These are phyloP conservation scores for Kuraishia piskuri DNA, from an alignment of 805 yeast species.

Conservation along the genomic window DNA sequence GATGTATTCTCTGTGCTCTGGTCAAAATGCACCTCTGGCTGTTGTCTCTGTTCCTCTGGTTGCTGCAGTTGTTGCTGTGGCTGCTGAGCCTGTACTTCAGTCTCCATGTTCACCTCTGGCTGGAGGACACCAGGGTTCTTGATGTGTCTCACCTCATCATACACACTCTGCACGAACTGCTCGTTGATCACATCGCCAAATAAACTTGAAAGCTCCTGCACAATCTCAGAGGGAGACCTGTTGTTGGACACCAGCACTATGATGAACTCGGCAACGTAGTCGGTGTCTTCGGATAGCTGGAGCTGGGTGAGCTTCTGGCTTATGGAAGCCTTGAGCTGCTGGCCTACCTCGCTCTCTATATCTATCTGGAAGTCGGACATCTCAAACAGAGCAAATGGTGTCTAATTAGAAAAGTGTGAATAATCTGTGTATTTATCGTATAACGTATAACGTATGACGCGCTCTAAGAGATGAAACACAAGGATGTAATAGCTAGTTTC, in stretches of 20 bases:
- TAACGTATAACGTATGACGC: background rate
- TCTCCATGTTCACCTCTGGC: constrained; percentile 5
- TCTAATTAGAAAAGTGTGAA: no score
- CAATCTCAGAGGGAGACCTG: constrained; percentile 51
- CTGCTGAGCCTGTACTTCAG: constrained; percentile 10
- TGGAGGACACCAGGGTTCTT: constrained; percentile 9
- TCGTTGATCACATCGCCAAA: constrained; percentile 55
- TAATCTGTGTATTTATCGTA: background rate
- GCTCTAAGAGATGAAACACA: background rate
- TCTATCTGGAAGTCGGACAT: constrained; percentile 17
- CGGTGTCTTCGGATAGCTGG: constrained; percentile 40
- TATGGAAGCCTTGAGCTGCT: constrained; percentile 34
- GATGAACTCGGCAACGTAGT: constrained; percentile 66
- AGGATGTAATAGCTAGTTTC: no score
- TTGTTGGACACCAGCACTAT: constrained; percentile 64
- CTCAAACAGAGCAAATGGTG: background rate
- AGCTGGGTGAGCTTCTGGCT: constrained; percentile 30
- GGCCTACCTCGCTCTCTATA: constrained; percentile 25
- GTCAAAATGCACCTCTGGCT: constrained; percentile 6
- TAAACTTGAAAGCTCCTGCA: constrained; percentile 49
- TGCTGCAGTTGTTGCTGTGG: constrained; percentile 10
- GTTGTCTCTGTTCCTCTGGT: constrained; percentile 13
- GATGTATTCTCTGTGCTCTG: background rate
- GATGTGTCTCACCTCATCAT: constrained; percentile 42
- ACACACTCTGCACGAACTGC: constrained; percentile 47